Evolutionary conservation across 1,284 basidiomycete species (phyloP), one percentile per base, ranked within the genome.

Genomic region (Cutaneotrichosporon cyanovorans): DNA sequence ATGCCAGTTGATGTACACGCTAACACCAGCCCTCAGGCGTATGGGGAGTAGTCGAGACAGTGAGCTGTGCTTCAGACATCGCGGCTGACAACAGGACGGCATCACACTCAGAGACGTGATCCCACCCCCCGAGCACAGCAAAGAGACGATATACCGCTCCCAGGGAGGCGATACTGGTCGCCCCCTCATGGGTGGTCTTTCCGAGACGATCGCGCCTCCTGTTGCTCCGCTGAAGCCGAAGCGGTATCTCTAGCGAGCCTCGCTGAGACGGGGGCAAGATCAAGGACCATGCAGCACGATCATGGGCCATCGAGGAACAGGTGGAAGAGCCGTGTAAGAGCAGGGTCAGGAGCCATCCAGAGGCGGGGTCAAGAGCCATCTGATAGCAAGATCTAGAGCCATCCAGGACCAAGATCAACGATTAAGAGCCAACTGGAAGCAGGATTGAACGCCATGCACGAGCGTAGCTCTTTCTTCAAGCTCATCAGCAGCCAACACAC

Each of bases 21-120:
- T 45, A 25, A 32, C 38, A 11, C 2, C 21, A 69, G 66, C 57
- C 59, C 1, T 53, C 59, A 0, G 66, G 65, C 1, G 39, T 38
- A 11, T 71, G 69, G 69, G 54, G 61, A 0, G 62, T 71, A 6
- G 62, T 69, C 21, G 68, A 71, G 41, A 71, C 69, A 7, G 69
- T 69, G 37, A 52, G 66, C 49, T 30, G 16, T 32, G 2, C 15
- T 0, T 11, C 10, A 30, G 15, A n/a, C 22, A 11, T 22, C 3
- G 2, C 18, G 41, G 44, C 54, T 56, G 46, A 54, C 52, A 39
- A 19, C 35, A 69, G 65, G 61, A 69, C 37, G 67, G 67, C 9
- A 58, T 53, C 7, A 42, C 45, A 6, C 50, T 69, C 20, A 50
- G 57, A 21, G 58, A 66, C 28, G 63, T 67, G 4, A 44, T 58